phyloP scores from a whole-genome alignment of 495 filamentous ascomycete genomes.

The Talaromyces adpressus region DNA sequence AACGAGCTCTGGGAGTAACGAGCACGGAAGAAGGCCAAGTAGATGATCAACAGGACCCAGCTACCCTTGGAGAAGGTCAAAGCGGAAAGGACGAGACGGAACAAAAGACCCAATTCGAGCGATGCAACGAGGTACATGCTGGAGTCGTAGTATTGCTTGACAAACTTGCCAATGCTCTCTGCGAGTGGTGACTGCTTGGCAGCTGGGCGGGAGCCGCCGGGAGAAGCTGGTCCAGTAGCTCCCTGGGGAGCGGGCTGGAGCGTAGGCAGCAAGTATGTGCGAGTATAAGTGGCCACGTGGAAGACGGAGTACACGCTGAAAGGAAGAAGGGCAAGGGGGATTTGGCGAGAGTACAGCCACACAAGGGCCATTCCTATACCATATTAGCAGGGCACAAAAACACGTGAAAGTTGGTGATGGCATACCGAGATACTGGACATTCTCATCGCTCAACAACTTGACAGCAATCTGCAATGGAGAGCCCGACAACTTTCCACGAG shows the following conservation, averaged over 20 bases:
- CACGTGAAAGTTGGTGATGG: not conserved
- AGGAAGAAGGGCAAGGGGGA: conserved; percentile 82
- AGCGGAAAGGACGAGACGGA: conserved; percentile 70
- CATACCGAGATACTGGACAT: conserved; percentile 91
- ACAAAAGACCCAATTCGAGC: conserved; percentile 74
- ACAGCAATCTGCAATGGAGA: conserved; percentile 52
- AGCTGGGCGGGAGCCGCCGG: conserved; percentile 43
- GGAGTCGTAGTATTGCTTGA: conserved; percentile 94
- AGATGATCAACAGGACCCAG: conserved; percentile 79
- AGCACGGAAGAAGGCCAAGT: conserved; percentile 87
- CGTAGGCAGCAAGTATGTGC: conserved; percentile 47
- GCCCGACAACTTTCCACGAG: conserved; percentile 59
- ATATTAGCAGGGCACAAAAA: conserved; percentile 2
- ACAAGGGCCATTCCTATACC: conserved; percentile 80
- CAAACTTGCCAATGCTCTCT: conserved; percentile 81
- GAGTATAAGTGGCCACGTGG: conserved; percentile 78
- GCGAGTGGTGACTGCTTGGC: conserved; percentile 59
- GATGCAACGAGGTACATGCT: conserved; percentile 75
- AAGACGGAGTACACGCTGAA: conserved; percentile 97
- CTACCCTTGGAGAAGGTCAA: conserved; percentile 82
- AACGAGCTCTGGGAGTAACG: conserved; percentile 87
- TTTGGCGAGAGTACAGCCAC: conserved; percentile 88
- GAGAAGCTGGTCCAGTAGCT: conserved; percentile 38
- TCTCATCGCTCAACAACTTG: conserved; percentile 76
- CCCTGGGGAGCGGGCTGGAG: conserved; percentile 31